Base-by-base conservation (phyloP, 2,329 filamentous ascomycete genomes). In the Apiospora aurea region DNA sequence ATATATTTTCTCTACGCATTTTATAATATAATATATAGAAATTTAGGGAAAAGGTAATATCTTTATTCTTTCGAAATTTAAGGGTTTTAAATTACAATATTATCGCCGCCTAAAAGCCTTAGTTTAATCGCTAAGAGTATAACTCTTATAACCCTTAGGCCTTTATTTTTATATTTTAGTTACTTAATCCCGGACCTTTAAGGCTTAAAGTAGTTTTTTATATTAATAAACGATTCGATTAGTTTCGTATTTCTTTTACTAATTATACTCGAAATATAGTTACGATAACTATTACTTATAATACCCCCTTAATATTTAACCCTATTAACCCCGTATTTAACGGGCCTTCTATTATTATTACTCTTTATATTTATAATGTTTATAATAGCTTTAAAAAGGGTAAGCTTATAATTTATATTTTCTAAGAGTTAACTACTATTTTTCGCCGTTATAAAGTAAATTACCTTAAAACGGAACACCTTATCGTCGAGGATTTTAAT, bases 1-100 rank as follows among this genome's bases (percentile, higher is more conserved):
- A 5, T 29, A 2, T 29, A 67, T 14, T 44, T 26, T 43, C 21
- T 6, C 16, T 46, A 29, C 26, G 26, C 3, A 67, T 46, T 29
- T 29, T 68, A 46, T 44, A 67, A 67, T 67, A 67, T 67, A 49
- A 49, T 49, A 49, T 49, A 49, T 49, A 49, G 10, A 49, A 49
- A n/a, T n/a, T 49, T n/a, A 49, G 11, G 26, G 26, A n/a, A 49
- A 49, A 3, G 2, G 8, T 29, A 8, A 21, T 47, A 47, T 18
- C 2, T 1, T 18, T 8, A n/a, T 49, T 49, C n/a, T 49, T 49
- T 10, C 10, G 2, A 0, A n/a, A 49, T 8, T n/a, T 10, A 2
- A n/a, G 10, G 3, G 18, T n/a, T n/a, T 49, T 49, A 49, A 49
- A 49, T 10, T 49, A 49, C 2, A 3, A n/a, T 11, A n/a, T 49